Evolutionary conservation across 192 early-diverging fungal species (phyloP).

Genomic region (Coemansia asiatica): DNA sequence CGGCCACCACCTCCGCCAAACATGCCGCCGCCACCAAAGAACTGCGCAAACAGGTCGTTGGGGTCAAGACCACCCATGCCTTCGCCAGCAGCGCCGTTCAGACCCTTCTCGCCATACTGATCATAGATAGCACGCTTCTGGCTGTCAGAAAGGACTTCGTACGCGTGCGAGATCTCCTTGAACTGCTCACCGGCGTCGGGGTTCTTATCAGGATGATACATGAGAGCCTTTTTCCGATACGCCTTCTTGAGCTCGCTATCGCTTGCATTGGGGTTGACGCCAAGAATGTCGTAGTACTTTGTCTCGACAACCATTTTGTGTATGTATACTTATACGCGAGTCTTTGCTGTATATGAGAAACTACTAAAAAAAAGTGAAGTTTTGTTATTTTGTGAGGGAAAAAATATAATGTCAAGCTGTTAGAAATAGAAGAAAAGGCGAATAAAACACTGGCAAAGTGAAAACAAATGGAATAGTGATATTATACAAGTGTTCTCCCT

Average conservation of each 20-base stretch:
- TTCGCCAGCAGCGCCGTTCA: slow-evolving; percentile 73
- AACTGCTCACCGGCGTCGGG: slow-evolving; percentile 82
- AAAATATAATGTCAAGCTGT: background rate
- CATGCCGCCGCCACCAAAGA: slow-evolving; percentile 89
- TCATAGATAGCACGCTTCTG: slow-evolving; percentile 92
- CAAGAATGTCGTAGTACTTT: slow-evolving; percentile 90
- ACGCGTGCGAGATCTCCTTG: slow-evolving; percentile 98
- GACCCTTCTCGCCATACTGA: slow-evolving; percentile 85
- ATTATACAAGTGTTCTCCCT: too few species aligned
- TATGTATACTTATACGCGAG: background rate
- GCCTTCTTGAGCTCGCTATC: slow-evolving; percentile 95
- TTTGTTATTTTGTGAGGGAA: background rate
- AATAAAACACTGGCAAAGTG: too few species aligned
- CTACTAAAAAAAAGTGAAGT: too few species aligned
- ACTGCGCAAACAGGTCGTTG: slow-evolving; percentile 93
- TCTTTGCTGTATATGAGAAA: background rate
- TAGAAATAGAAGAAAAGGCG: too few species aligned
- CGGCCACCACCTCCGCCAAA: slow-evolving; percentile 75
- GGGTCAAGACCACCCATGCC: slow-evolving; percentile 74
- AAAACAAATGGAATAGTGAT: too few species aligned
- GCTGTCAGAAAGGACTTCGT: slow-evolving; percentile 91
- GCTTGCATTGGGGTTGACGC: slow-evolving; percentile 69
- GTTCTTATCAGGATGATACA: slow-evolving; percentile 71
- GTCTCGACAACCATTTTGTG: slow-evolving; percentile 68
- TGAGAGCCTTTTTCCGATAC: slow-evolving; percentile 94